A percentile compares a stretch with the other conserved stretches of the same genome.
Evolutionary conservation across 2,329 filamentous ascomycete species (phyloP).

Genomic region (Tetracladium maxilliforme): DNA sequence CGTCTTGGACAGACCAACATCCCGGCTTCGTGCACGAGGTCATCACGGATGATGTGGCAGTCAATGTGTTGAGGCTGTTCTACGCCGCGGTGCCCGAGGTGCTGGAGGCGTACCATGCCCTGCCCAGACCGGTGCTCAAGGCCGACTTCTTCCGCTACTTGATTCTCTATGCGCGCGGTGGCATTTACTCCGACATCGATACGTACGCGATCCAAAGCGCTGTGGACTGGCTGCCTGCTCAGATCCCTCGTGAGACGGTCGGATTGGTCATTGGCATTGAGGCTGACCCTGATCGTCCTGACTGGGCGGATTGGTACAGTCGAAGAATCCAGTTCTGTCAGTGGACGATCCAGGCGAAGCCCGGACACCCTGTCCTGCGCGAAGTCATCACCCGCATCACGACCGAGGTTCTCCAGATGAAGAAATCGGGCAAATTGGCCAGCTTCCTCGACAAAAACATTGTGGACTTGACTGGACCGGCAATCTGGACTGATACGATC

Average conservation of each 20-base stretch:
- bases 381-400: slow-evolving; percentile 82
- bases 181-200: slow-evolving; percentile 86
- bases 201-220: slow-evolving; percentile 74
- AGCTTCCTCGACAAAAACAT: slow-evolving; percentile 57
- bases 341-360: slow-evolving; percentile 95
- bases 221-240: slow-evolving; percentile 70
- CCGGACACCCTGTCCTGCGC: slow-evolving; percentile 80
- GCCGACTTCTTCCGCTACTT: slow-evolving; percentile 61
- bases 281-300: slow-evolving; percentile 80
- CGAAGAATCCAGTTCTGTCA: slow-evolving; percentile 96
- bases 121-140: slow-evolving; percentile 63
- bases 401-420: slow-evolving; percentile 60
- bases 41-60: slow-evolving; percentile 78
- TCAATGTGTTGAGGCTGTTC: slow-evolving; percentile 69
- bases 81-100: slow-evolving; percentile 75
- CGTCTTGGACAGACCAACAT: slow-evolving; percentile 77
- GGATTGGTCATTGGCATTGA: slow-evolving; percentile 91
- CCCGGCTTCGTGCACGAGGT: slow-evolving; percentile 93
- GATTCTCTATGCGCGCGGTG: slow-evolving; percentile 60
- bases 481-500: slow-evolving; percentile 82
- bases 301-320: slow-evolving; percentile 95
- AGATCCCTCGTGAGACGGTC: slow-evolving; percentile 62
- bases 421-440: slow-evolving; percentile 49
- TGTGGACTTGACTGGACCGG: slow-evolving; percentile 89
- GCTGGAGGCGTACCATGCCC: slow-evolving; percentile 57